Evolutionary conservation across 305 asterid genomes (phyloP).

Genomic region (Solanum chacoense): DNA sequence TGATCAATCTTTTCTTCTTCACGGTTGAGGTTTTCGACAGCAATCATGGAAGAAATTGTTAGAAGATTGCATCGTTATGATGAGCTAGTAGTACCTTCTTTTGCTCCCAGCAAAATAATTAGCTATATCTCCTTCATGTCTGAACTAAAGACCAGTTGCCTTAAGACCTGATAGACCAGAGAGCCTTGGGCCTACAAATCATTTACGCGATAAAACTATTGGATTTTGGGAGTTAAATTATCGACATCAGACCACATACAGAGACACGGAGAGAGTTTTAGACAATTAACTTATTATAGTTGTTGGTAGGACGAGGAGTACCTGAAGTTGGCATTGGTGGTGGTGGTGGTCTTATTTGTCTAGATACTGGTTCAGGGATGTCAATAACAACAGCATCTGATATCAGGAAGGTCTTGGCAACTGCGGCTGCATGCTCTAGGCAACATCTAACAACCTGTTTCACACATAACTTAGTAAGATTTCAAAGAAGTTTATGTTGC

Average conservation of each 20-base stretch:
- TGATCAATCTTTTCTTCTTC: background rate
- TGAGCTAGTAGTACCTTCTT: background rate
- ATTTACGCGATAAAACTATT: background rate
- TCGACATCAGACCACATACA: background rate
- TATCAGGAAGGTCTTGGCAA: constrained; percentile 60
- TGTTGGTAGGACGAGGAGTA: background rate
- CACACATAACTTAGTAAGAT: background rate
- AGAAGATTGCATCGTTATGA: background rate
- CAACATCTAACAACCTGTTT: constrained; percentile 81
- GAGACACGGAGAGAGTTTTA: background rate
- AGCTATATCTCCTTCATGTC: background rate
- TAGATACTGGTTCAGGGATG: constrained; percentile 39
- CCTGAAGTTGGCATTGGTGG: constrained; percentile 49
- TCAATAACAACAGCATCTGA: constrained; percentile 73
- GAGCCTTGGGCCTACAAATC: background rate
- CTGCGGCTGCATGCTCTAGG: constrained; percentile 77
- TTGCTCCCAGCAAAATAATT: background rate
- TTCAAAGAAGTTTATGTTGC: background rate
- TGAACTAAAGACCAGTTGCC: constrained; percentile 21
- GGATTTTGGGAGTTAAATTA: background rate
- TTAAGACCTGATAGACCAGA: constrained; percentile 34
- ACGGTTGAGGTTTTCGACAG: background rate
- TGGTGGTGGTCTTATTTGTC: constrained; percentile 21
- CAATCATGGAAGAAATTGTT: background rate
- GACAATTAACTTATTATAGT: background rate